A percentile compares a stretch with the other conserved stretches of the same genome.
These are phyloP conservation scores for Pulicaria dysenterica DNA, from an alignment of 129 eudicot genomes.

Conservation along the genomic window DNA sequence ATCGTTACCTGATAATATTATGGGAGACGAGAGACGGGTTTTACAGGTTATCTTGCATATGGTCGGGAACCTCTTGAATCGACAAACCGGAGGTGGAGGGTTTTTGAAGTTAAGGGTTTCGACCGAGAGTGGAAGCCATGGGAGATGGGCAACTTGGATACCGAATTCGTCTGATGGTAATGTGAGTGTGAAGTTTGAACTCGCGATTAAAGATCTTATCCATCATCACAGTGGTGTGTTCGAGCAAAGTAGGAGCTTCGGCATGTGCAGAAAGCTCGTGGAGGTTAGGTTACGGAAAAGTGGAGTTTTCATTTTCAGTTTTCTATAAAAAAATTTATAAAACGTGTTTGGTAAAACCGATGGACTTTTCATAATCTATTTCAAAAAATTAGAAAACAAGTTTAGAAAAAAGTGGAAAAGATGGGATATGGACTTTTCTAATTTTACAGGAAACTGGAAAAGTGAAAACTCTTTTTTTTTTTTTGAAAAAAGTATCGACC, in stretches of 20 bases:
- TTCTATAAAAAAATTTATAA: no score
- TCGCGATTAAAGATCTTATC: slow-evolving; percentile 36
- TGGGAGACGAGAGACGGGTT: slow-evolving; percentile 73
- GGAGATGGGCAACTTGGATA: slow-evolving; percentile 61
- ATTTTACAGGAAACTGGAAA: no score
- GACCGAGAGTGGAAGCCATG: slow-evolving; percentile 50
- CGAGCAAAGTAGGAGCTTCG: slow-evolving; percentile 64
- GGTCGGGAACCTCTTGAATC: slow-evolving; percentile 63
- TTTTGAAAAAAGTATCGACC: no score
- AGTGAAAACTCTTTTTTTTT: no score
- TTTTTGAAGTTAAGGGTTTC: slow-evolving; percentile 39
- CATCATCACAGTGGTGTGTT: slow-evolving; percentile 37
- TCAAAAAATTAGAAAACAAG: no score
- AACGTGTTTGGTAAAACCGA: no score
- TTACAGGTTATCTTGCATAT: slow-evolving; percentile 75
- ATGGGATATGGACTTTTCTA: no score
- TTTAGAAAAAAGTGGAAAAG: no score
- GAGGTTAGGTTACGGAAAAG: no score
- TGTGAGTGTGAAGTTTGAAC: slow-evolving; percentile 46
- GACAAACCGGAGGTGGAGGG: slow-evolving; percentile 54
- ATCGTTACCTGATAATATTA: slow-evolving; percentile 54
- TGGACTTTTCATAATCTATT: no score
- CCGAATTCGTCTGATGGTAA: slow-evolving; percentile 54
- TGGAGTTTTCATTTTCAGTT: no score
- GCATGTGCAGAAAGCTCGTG: slow-evolving; percentile 58